Conservation (phyloP, 2,329 filamentous ascomycete genomes). For the Aspergillus cejpii region DNA sequence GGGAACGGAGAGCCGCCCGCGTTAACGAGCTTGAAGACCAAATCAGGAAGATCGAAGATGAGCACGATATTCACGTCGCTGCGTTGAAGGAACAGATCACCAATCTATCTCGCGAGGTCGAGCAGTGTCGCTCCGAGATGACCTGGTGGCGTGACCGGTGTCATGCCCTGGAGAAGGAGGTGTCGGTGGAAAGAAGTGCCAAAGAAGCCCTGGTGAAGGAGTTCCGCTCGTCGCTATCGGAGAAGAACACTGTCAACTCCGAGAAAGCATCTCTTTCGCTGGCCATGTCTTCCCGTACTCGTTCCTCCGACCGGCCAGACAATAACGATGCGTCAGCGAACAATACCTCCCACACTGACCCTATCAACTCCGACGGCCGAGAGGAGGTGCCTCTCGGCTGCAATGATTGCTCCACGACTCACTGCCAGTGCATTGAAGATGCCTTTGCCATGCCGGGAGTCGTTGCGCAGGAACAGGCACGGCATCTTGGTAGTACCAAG, state of each 20-base stretch:
- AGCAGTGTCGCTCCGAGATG: slow-evolving; percentile 54
- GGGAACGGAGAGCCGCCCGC: slow-evolving; percentile 76
- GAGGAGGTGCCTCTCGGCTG: slow-evolving; percentile 52
- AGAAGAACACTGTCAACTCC: slow-evolving; percentile 17
- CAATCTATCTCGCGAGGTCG: slow-evolving; percentile 58
- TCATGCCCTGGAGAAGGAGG: slow-evolving; percentile 56
- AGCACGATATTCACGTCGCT: slow-evolving; percentile 39
- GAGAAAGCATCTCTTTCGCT: slow-evolving; percentile 37
- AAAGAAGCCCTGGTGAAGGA: slow-evolving; percentile 42
- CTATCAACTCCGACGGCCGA: slow-evolving; percentile 17
- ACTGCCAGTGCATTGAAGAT: slow-evolving; percentile 57
- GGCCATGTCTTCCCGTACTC: slow-evolving; percentile 2
- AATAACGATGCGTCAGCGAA: slow-evolving; percentile 1
- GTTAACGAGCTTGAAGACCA: slow-evolving; percentile 61
- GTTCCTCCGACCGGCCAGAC: slow-evolving; percentile 1
- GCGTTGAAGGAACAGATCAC: slow-evolving; percentile 52
- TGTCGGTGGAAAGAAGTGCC: slow-evolving; percentile 42
- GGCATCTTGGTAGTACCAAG: slow-evolving; percentile 43
- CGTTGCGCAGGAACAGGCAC: slow-evolving; percentile 37
- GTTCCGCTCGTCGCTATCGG: slow-evolving; percentile 30
- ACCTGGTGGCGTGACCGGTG: slow-evolving; percentile 49
- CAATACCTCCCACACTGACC: slow-evolving; percentile 8
- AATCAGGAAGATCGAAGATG: slow-evolving; percentile 44
- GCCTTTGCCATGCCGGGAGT: slow-evolving; percentile 44
- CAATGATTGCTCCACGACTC: slow-evolving; percentile 57